Evolutionary conservation across 768 basidiomycete species (phyloP), one percentile per base, ranked within the genome.

Genomic region (Lactarius quietus): DNA sequence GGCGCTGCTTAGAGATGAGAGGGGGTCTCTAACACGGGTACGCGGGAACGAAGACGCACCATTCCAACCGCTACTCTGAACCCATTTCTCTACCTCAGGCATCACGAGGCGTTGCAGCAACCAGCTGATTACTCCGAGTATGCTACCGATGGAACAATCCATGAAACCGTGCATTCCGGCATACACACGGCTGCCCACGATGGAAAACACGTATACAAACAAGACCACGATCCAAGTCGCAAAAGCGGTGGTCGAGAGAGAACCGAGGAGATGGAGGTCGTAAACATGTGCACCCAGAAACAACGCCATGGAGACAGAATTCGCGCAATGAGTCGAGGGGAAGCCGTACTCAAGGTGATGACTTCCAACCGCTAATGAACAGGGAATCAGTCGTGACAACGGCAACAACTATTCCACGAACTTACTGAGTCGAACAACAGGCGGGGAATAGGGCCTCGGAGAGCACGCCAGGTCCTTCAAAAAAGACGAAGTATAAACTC

Each of bases 341-440:
- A 98, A 96, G 28, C 96, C 96, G 70, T 96, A 96, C 77, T 96
- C 94, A 3, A 92, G 81, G 69, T 93, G 91, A 71, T 92, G 90
- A 1, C 79, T 83, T 17, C 90, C 88, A 59, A 93, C 87, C 6
- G 87, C 90, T 92, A 65, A 20, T 9, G 36, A 39, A 66, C 48
- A 39, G n/a, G 20, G 23, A 23, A 35, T 35, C 3, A 38, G 43
- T 18, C 9, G 14, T 62, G 23, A 48, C 4, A 26, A 18, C 6
- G 7, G 51, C n/a, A 23, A 3, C 57, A 10, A 33, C 26, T 45
- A 29, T 18, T 10, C 2, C 18, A 29, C 6, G 54, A 48, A 78
- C 89, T 70, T 70, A 95, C 94, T 90, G 7, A 96, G 79, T 59
- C 96, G 85, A n/a, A 87, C 87, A 17, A 97, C 91, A 0, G 95